Conservation (phyloP, 2,329 filamentous ascomycete genomes). For the Thielaviopsis euricoi region DNA sequence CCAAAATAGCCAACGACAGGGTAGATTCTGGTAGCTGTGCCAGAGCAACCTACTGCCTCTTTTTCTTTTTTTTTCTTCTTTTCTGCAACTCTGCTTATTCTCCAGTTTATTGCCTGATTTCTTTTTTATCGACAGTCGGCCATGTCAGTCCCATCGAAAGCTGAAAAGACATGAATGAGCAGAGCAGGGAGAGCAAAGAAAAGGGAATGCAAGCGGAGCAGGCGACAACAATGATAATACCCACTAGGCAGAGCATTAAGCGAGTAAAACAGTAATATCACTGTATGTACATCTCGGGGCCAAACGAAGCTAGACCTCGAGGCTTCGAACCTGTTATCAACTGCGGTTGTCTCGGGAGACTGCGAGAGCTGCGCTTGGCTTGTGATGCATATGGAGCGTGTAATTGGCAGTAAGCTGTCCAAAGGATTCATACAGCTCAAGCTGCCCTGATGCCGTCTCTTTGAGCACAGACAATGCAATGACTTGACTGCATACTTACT, state of each 20-base stretch:
- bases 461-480: not conserved
- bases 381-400: not conserved
- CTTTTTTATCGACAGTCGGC: not conserved
- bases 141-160: no score
- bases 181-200: no score
- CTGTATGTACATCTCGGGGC: not conserved
- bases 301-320: not conserved
- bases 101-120: not conserved
- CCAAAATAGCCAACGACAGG: no score
- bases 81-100: not conserved
- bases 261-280: not conserved
- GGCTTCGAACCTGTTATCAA: not conserved
- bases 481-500: no score
- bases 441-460: no score
- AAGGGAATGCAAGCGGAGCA: no score
- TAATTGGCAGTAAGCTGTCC: not conserved
- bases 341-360: not conserved
- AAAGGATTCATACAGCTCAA: not conserved
- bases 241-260: no score
- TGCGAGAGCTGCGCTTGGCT: not conserved
- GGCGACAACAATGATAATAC: no score
- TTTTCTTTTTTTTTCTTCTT: no score
- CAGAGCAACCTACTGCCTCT: no score
- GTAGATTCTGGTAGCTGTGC: no score
- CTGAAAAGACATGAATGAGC: no score